A percentile compares a stretch with the other conserved stretches of the same genome.
phyloP scores from a whole-genome alignment of 1,284 basidiomycete genomes.

The Rhodotorula sp. region DNA sequence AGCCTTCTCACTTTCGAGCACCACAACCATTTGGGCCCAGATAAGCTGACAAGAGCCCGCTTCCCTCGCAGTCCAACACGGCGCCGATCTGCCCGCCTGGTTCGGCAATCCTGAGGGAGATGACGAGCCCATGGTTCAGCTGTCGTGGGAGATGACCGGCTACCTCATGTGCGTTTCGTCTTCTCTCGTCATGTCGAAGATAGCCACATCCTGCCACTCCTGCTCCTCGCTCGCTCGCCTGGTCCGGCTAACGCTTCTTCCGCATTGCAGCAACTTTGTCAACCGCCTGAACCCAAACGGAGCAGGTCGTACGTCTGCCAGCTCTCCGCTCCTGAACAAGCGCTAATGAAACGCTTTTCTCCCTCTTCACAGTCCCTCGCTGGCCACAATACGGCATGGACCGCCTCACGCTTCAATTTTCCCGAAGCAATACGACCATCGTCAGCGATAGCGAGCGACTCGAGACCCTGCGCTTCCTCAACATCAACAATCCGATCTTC shows the following conservation, averaged over 20 bases:
- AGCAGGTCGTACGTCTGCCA: constrained; percentile 23
- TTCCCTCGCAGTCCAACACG: constrained; percentile 29
- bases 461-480: constrained; percentile 37
- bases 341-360: not conserved
- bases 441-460: constrained; percentile 28
- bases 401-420: constrained; percentile 31
- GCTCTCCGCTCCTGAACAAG: not conserved
- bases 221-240: too few relatives aligned
- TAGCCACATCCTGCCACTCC: too few relatives aligned
- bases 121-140: constrained; percentile 15
- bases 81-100: constrained; percentile 33
- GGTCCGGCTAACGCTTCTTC: not conserved
- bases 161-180: constrained; percentile 36
- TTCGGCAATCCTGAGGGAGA: constrained; percentile 28
- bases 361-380: constrained; percentile 11
- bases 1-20: too few relatives aligned
- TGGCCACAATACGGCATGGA: constrained; percentile 39
- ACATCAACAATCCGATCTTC: constrained; percentile 33
- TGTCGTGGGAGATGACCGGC: constrained; percentile 34
- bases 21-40: not conserved
- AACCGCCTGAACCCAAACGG: constrained; percentile 35
- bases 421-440: constrained; percentile 29
- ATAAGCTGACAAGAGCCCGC: not conserved
- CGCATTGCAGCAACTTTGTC: constrained; percentile 34
- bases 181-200: not conserved